These are phyloP conservation scores for Globisporangium emineosum DNA, from an alignment of 352 stramenopile species.

Conservation along the genomic window DNA sequence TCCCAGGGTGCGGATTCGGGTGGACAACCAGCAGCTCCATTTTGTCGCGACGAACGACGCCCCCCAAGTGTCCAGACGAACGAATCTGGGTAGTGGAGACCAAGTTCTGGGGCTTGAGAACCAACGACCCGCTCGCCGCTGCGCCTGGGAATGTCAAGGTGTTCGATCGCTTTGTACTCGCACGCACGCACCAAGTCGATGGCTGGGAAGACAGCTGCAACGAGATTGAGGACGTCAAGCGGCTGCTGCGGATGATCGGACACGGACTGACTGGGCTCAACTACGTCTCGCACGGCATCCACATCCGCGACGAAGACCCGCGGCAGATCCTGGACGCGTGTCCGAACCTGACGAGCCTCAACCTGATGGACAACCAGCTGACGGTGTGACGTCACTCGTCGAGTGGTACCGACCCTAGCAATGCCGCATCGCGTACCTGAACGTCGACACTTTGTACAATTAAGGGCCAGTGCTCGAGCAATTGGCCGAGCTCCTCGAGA, in stretches of 20 bases:
- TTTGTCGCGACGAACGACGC: background rate
- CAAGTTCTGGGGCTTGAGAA: background rate
- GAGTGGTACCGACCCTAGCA: background rate
- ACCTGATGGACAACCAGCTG: background rate
- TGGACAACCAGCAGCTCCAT: background rate
- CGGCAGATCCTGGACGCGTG: constrained; percentile 3
- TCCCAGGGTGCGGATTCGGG: background rate
- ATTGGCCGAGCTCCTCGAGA: background rate
- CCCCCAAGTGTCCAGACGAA: background rate
- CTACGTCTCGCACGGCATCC: background rate
- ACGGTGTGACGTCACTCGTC: background rate
- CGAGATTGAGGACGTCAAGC: background rate
- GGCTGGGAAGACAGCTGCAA: background rate
- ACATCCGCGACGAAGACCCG: background rate
- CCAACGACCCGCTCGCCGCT: background rate
- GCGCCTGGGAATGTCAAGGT: constrained; percentile 1
- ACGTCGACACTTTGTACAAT: background rate
- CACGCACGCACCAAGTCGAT: background rate
- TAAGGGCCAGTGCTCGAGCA: background rate
- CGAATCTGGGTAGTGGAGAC: background rate
- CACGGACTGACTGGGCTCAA: background rate
- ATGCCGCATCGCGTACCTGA: background rate
- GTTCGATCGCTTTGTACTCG: background rate
- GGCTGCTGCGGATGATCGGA: background rate
- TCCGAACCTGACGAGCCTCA: background rate